A percentile compares a stretch with the other conserved stretches of the same genome.
phyloP scores from a whole-genome alignment of 768 basidiomycete species.

The Tulasnella sp. region DNA sequence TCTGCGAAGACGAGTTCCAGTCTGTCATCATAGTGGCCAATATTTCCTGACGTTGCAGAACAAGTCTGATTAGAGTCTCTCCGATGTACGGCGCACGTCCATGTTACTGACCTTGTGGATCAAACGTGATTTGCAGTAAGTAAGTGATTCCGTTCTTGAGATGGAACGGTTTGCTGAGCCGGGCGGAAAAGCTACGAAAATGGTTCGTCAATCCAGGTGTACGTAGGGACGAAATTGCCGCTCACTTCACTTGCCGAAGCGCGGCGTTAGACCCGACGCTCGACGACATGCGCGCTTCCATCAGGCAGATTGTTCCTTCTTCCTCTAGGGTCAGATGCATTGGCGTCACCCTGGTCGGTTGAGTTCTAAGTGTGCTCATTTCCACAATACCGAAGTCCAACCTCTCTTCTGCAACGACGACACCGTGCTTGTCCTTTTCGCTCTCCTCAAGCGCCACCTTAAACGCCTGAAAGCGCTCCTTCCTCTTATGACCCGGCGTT shows the following conservation, averaged over 20 bases:
- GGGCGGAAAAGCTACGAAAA: too few relatives aligned
- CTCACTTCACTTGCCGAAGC: slow-evolving; percentile 31
- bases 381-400: slow-evolving; percentile 11
- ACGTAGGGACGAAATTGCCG: slow-evolving; percentile 3
- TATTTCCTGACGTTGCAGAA: not conserved
- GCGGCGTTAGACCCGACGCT: too few relatives aligned
- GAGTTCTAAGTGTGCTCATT: not conserved
- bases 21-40: slow-evolving; percentile 16
- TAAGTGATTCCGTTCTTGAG: slow-evolving; percentile 17
- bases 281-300: too few relatives aligned
- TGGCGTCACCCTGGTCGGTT: not conserved
- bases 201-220: not conserved
- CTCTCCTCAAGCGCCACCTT: not conserved
- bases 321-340: too few relatives aligned
- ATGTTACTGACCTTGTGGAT: slow-evolving; percentile 25
- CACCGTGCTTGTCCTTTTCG: slow-evolving; percentile 8
- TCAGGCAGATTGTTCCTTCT: too few relatives aligned
- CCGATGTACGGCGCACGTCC: too few relatives aligned
- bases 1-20: slow-evolving; percentile 14
- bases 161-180: too few relatives aligned
- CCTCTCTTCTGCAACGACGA: not conserved
- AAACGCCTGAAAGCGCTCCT: not conserved
- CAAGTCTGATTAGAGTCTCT: too few relatives aligned
- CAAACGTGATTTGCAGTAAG: slow-evolving; percentile 26
- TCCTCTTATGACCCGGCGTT: not conserved